Conservation (phyloP, 768 basidiomycete species). For the Leccinum obscurum region DNA sequence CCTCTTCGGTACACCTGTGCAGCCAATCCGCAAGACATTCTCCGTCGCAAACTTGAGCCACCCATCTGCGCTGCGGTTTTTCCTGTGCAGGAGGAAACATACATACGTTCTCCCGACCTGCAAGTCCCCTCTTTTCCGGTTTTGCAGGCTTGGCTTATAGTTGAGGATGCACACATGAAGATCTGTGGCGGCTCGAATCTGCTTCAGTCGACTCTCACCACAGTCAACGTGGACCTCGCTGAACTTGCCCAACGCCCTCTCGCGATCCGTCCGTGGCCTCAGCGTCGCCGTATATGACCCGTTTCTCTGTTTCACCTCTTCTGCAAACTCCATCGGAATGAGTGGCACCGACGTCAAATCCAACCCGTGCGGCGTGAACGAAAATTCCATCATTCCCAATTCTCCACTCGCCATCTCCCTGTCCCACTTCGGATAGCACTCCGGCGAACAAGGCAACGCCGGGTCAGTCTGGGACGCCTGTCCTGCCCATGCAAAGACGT, state of each 20-base stretch:
- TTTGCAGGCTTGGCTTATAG: constrained; percentile 4
- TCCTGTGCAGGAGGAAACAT: constrained; percentile 24
- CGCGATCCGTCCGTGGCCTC: neutral
- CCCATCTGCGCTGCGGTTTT: neutral
- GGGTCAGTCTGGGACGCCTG: constrained; percentile 19
- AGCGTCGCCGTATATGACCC: constrained; percentile 17
- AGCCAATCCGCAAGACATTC: constrained; percentile 21
- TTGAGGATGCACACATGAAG: constrained; percentile 27
- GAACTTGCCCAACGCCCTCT: constrained; percentile 8
- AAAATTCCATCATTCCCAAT: constrained; percentile 18
- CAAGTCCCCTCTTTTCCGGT: constrained; percentile 10
- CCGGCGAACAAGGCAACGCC: constrained; percentile 18
- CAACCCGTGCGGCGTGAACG: constrained; percentile 16
- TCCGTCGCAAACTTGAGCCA: constrained; percentile 30
- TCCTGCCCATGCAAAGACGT: constrained; percentile 29
- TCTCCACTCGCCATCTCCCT: constrained; percentile 5
- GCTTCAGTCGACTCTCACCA: constrained; percentile 16
- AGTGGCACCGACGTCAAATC: constrained; percentile 21
- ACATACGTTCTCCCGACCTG: constrained; percentile 20
- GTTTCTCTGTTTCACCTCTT: neutral
- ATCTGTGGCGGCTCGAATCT: constrained; percentile 15
- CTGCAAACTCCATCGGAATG: constrained; percentile 19
- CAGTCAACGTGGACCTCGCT: constrained; percentile 17
- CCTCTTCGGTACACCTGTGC: constrained; percentile 3
- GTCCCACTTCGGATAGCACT: constrained; percentile 26